Base-by-base conservation (phyloP, 495 filamentous ascomycete species). In the Aspergillus bridgeri region DNA sequence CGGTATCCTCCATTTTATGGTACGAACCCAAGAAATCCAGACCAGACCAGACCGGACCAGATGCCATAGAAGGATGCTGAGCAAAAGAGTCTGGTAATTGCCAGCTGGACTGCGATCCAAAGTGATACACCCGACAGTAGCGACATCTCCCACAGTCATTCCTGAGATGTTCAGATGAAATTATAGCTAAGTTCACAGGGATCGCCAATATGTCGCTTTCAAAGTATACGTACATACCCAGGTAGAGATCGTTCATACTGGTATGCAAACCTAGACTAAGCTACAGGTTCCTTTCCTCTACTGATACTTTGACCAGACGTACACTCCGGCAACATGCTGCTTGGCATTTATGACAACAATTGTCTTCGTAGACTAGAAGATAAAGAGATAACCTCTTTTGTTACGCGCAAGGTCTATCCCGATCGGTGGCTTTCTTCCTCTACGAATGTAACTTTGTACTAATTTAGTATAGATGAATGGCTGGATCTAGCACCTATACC, bases 231-330 rank as follows among this genome's bases (percentile, higher is more conserved):
- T 70, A 3, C 65, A 65, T 33, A 64, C 69, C 9, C 65, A 64
- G 0, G 72, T 67, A 51, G 43, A 72, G 11, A 46, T 75, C 27
- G 69, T 79, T 15, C 79, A 83, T 55, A 77, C 77, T 27, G 80
- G 76, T 79, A 66, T 59, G 9, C n/a, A n/a, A n/a, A n/a, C n/a
- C n/a, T n/a, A n/a, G n/a, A n/a, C n/a, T n/a, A n/a, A 27, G n/a
- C 49, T 44, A 60, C 51, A 21, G 25, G 29, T 50, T 54, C 61
- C 68, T 44, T 68, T n/a, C n/a, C n/a, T n/a, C n/a, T 70, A 9
- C 69, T 76, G 61, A 54, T 72, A 9, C 54, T n/a, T n/a, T 65
- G 52, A 21, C 64, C 51, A 72, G 63, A 71, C 48, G 33, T 72
- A 17, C 64, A 71, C 46, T 42, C 60, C 8, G 60, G 60, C 5